Evolutionary conservation across 2,329 filamentous ascomycete species (phyloP).

Genomic region (Plectosphaerella cucumerina): DNA sequence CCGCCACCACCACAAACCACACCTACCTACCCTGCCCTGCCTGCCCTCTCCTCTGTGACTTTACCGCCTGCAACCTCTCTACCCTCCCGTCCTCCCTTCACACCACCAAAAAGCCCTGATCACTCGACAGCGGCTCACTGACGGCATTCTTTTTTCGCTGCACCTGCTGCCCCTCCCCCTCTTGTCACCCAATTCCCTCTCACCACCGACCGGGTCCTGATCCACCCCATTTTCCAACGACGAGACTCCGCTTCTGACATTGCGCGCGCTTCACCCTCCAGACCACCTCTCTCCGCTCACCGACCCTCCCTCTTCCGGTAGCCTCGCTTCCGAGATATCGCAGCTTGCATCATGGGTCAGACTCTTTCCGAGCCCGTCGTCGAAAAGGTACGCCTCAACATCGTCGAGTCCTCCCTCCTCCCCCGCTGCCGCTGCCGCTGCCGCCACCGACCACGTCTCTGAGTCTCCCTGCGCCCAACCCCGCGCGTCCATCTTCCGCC

Average conservation of each 20-base stretch:
- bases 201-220: neutral
- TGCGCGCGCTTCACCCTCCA: neutral
- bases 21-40: slow-evolving; percentile 7
- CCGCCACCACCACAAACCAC: neutral
- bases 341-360: slow-evolving; percentile 73
- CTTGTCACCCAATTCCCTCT: neutral
- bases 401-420: slow-evolving; percentile 91
- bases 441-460: neutral
- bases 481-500: neutral
- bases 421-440: too few species aligned
- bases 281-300: slow-evolving; percentile 11
- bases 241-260: neutral
- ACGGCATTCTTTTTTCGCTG: neutral
- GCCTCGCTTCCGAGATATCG: slow-evolving; percentile 22
- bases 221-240: neutral
- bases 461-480: neutral
- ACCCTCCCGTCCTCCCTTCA: neutral
- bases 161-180: neutral
- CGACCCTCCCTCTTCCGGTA: slow-evolving; percentile 16
- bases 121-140: neutral
- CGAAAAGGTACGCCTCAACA: slow-evolving; percentile 89
- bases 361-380: slow-evolving; percentile 98
- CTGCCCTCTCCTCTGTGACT: slow-evolving; percentile 4
- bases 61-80: neutral
- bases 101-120: neutral